Base-by-base conservation (phyloP, 1,139 yeast species). In the Lodderomyces margitis region DNA sequence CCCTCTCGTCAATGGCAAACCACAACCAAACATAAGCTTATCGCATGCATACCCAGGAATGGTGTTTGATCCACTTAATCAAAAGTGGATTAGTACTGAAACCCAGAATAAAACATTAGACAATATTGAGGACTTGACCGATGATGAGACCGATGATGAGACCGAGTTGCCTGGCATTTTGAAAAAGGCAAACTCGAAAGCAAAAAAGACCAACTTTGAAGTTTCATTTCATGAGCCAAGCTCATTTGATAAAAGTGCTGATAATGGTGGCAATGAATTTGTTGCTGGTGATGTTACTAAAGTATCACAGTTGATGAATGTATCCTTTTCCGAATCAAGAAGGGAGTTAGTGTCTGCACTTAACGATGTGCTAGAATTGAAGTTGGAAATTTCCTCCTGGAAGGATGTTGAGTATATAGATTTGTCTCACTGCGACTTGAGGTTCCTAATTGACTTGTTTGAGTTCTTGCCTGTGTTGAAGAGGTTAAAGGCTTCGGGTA, bases 251-350 rank as follows among this genome's bases (percentile, higher is more conserved):
- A 21, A 17, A 34, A 9, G 30, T 11, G 9, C 6, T n/a, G 35
- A 14, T 3, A 11, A 11, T 11, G 17, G 8, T 21, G 35, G n/a
- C 3, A 20, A 16, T 21, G 23, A 15, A 3, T 19, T 34, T 7
- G 28, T 39, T 15, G 25, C 15, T 45, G 41, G 55, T 36, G 71
- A 72, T 46, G 64, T 72, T 0, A 74, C 80, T 0, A 62, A 62
- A 35, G 51, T 67, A 1, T 71, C 78, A 1, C 75, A 71, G 37
- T 43, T 72, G 7, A 68, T 64, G n/a, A 72, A 77, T 33, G 47
- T 75, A 3, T 70, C 81, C 1, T 79, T 78, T 51, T 67, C 81
- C 1, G 74, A 73, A 48, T 67, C 78, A 0, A 71, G 71, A 46
- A 66, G 60, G 43, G 58, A 57, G 12, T 54, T 79, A 36, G 78